Percentiles rank a stretch among this genome's conserved stretches.
These are phyloP conservation scores for Aspergillus tanneri DNA, from an alignment of 2,329 filamentous ascomycete genomes.

Conservation along the genomic window DNA sequence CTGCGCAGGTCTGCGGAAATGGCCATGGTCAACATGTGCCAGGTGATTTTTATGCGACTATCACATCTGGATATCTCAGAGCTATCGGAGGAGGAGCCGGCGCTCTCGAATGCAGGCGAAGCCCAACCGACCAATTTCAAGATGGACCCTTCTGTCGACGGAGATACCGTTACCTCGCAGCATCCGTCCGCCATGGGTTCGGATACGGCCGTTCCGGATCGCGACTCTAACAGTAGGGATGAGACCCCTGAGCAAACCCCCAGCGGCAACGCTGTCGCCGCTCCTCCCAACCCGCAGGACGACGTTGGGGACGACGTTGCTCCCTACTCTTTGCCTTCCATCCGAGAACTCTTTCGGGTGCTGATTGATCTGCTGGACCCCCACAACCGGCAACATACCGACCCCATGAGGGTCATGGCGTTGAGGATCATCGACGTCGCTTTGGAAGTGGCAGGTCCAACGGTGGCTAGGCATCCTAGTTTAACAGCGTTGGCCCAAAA, in stretches of 20 bases:
- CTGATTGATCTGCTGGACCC: constrained; percentile 92
- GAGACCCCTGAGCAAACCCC: constrained; percentile 33
- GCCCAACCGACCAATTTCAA: constrained; percentile 73
- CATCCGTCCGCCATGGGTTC: constrained; percentile 44
- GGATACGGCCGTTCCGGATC: constrained; percentile 36
- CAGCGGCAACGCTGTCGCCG: constrained; percentile 34
- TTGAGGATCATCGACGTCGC: constrained; percentile 95
- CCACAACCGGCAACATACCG: constrained; percentile 86
- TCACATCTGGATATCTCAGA: constrained; percentile 81
- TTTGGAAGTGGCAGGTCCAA: constrained; percentile 90
- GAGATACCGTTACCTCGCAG: constrained; percentile 59
- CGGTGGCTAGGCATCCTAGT: constrained; percentile 87
- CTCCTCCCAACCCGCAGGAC: constrained; percentile 39
- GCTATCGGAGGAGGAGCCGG: constrained; percentile 62
- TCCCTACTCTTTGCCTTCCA: constrained; percentile 91
- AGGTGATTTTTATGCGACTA: constrained; percentile 92
- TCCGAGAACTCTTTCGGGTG: constrained; percentile 89
- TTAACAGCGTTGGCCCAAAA: constrained; percentile 87
- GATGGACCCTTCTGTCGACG: constrained; percentile 76
- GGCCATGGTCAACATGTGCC: constrained; percentile 98
- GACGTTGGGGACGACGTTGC: constrained; percentile 61
- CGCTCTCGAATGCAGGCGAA: constrained; percentile 60
- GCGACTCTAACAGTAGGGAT: constrained; percentile 35
- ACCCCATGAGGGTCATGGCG: constrained; percentile 96
- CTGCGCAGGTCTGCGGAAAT: constrained; percentile 89